phyloP scores from a whole-genome alignment of 129 eudicot genomes.

The Kitagawia praeruptora region DNA sequence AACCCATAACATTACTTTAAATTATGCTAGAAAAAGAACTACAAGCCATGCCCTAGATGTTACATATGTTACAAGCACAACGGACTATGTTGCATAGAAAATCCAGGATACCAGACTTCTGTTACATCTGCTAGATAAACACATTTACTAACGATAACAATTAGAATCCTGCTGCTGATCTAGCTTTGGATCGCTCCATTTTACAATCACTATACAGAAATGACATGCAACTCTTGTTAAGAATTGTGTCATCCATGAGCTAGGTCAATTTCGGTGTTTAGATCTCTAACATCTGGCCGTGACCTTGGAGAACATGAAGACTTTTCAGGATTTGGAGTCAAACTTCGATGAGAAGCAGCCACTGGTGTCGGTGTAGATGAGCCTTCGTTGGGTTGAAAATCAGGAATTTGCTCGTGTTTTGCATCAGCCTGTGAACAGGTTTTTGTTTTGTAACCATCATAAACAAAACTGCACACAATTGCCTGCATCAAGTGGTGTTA shows the following conservation, averaged over 20 bases:
- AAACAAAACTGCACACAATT: slow-evolving; percentile 80
- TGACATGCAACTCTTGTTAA: slow-evolving; percentile 15
- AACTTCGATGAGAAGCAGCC: slow-evolving; percentile 21
- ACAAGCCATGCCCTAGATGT: background rate
- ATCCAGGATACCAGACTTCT: background rate
- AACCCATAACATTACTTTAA: background rate
- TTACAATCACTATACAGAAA: slow-evolving; percentile 49
- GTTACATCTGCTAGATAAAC: background rate
- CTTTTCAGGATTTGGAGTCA: slow-evolving; percentile 18
- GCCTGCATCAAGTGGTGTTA: slow-evolving; percentile 40
- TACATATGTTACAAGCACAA: background rate
- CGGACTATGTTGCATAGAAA: background rate
- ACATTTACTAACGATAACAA: background rate
- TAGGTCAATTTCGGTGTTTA: slow-evolving; percentile 67
- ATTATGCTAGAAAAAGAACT: background rate
- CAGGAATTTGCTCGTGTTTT: slow-evolving; percentile 31
- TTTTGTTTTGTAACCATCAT: slow-evolving; percentile 50
- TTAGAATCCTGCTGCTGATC: background rate
- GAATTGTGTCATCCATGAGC: slow-evolving; percentile 45
- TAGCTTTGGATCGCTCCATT: slow-evolving; percentile 21
- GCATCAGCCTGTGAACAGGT: slow-evolving; percentile 26
- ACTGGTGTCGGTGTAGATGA: slow-evolving; percentile 18
- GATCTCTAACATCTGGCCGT: slow-evolving; percentile 29
- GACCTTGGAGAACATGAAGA: slow-evolving; percentile 48
- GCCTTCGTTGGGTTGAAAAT: slow-evolving; percentile 25